Percentiles rank a stretch among this genome's conserved stretches.
These are phyloP conservation scores for Globisporangium acanthophoron DNA, from an alignment of 352 stramenopile species.

Conservation along the genomic window DNA sequence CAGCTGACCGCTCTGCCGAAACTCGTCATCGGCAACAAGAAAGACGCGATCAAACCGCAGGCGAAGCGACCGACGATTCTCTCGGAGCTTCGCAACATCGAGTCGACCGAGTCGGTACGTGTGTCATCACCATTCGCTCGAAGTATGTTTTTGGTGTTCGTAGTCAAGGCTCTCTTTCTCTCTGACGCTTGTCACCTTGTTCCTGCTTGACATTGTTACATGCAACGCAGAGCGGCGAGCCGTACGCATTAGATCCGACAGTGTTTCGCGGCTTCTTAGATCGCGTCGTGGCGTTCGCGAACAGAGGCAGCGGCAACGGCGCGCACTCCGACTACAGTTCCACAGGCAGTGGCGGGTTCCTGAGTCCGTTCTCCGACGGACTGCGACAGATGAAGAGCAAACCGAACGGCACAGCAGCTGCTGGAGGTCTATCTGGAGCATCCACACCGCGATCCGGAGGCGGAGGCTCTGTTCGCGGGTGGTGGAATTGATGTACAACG, in stretches of 20 bases:
- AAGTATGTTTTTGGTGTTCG: not conserved
- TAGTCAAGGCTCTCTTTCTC: not conserved
- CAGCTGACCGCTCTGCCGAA: constrained; percentile 54
- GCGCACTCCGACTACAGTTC: constrained; percentile 9
- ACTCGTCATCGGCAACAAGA: constrained; percentile 81
- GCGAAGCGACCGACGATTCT: constrained; percentile 24
- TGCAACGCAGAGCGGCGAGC: constrained; percentile 40
- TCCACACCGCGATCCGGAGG: not conserved
- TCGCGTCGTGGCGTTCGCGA: constrained; percentile 52
- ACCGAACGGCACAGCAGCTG: not conserved
- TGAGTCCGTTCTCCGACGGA: constrained; percentile 10
- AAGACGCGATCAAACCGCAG: constrained; percentile 34
- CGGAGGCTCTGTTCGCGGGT: constrained; percentile 36
- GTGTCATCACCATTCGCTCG: not conserved
- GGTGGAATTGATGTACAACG: constrained; percentile 46
- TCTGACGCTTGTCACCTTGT: not conserved
- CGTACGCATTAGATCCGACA: constrained; percentile 42
- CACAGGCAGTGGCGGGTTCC: constrained; percentile 82
- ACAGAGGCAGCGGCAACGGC: constrained; percentile 19
- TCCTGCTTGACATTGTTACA: not conserved
- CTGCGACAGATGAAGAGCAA: constrained; percentile 23
- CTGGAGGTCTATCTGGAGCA: not conserved
- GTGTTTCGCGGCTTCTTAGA: constrained; percentile 62
- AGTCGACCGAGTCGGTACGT: constrained; percentile 53
- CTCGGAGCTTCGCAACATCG: constrained; percentile 40